A percentile compares a stretch with the other conserved stretches of the same genome.
Evolutionary conservation across 192 early-diverging fungal genomes (phyloP).

Genomic region (Podila verticillata): DNA sequence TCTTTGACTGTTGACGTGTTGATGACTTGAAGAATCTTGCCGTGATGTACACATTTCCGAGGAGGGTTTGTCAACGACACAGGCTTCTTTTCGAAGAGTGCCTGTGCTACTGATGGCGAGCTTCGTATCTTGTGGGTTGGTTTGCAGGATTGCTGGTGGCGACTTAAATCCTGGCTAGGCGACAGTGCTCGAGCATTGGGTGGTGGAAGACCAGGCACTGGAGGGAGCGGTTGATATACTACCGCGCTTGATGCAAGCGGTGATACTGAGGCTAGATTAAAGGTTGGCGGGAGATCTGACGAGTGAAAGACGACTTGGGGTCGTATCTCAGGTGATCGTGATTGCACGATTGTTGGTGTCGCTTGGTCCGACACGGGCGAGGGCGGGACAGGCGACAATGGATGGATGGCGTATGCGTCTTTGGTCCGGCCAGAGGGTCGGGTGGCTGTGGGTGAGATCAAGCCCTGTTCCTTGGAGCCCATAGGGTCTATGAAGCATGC

Average conservation of each 20-base stretch:
- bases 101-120: background rate
- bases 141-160: background rate
- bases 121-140: background rate
- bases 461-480: conserved; percentile 9
- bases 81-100: conserved; percentile 23
- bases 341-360: conserved; percentile 28
- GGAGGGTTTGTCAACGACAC: conserved; percentile 54
- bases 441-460: background rate
- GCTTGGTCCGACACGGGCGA: conserved; percentile 34
- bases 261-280: conserved; percentile 20
- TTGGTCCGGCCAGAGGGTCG: conserved; percentile 20
- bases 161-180: conserved; percentile 8
- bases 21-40: conserved; percentile 71
- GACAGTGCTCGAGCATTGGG: background rate
- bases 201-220: conserved; percentile 11
- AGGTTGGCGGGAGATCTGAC: background rate
- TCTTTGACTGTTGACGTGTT: conserved; percentile 73
- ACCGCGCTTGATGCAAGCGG: conserved; percentile 8
- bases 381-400: conserved; percentile 22
- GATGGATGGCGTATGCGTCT: conserved; percentile 26
- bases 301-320: conserved; percentile 18
- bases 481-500: conserved; percentile 8
- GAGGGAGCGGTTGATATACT: conserved; percentile 31
- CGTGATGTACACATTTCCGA: conserved; percentile 64
- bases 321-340: conserved; percentile 33